These are phyloP conservation scores for Serendipita sp. DNA, from an alignment of 768 basidiomycete species.

Conservation along the genomic window DNA sequence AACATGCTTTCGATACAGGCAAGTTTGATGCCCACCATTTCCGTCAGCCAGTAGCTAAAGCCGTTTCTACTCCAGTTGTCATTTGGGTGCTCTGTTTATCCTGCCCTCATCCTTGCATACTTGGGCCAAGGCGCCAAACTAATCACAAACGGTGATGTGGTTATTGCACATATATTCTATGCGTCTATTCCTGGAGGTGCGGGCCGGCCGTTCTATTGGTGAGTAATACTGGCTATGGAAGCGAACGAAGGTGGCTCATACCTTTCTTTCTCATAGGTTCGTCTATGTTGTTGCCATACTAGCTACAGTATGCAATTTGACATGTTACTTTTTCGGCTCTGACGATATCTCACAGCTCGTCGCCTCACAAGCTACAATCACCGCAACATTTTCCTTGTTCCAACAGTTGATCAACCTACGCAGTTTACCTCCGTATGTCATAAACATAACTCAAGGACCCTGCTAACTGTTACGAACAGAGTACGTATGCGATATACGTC, in stretches of 20 bases:
- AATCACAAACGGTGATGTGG: constrained; percentile 31
- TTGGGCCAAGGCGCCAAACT: constrained; percentile 56
- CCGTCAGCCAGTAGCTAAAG: constrained; percentile 13
- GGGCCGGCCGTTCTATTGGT: constrained; percentile 45
- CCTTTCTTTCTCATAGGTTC: constrained; percentile 24
- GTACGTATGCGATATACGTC: constrained; percentile 45
- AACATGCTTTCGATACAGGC: constrained; percentile 42
- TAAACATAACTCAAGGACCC: not conserved
- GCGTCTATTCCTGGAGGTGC: constrained; percentile 31
- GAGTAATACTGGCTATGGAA: not conserved
- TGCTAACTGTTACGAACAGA: not conserved
- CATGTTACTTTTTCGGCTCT: constrained; percentile 43
- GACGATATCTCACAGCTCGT: constrained; percentile 17
- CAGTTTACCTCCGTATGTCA: constrained; percentile 31
- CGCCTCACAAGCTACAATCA: constrained; percentile 22
- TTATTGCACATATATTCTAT: constrained; percentile 18
- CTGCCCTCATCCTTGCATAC: constrained; percentile 45
- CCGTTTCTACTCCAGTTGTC: constrained; percentile 19
- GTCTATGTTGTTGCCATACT: constrained; percentile 45
- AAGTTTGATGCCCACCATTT: constrained; percentile 5
- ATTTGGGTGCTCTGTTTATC: constrained; percentile 38
- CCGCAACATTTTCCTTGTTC: constrained; percentile 33
- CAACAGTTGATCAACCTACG: constrained; percentile 53
- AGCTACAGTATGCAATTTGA: constrained; percentile 37
- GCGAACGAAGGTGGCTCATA: not conserved